Evolutionary conservation across 202 grass and related monocot genomes (phyloP), one percentile per base, ranked within the genome.

Genomic region (Dendrocalamus latiflorus): DNA sequence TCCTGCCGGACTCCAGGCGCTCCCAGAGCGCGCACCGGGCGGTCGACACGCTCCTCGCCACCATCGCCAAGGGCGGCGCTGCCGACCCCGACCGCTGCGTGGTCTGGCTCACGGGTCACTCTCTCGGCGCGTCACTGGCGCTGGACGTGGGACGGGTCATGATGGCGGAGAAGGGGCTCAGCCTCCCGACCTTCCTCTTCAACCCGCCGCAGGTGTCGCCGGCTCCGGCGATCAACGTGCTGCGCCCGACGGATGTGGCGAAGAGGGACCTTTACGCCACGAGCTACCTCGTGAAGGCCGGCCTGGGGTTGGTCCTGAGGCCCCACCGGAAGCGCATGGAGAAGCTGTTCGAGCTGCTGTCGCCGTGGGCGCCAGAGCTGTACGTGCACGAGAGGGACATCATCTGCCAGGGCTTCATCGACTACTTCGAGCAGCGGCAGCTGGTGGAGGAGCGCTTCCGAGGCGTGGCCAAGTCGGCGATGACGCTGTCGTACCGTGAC

Each of bases 381-480:
- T 89, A 45, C 60, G 70, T 89, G 21, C 61, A 89, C 69, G 21
- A 73, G 28, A 53, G 20, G 8, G 87, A 85, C 60, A 0, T 17
- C 47, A 13, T 86, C 68, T 89, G 60, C 69, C 34, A 21, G 50
- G 82, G 83, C 20, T 85, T 79, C 76, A 50, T 89, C 18, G 36
- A 85, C 77, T 85, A 85, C 67, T 85, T 89, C 54, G 75, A 84
- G 75, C 74, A 53, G 33, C 50, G 75, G 67, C 28, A 85, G 66
- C 33, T 14, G 58, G 30, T 74, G 86, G 30, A 41, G 37, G 43
- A 74, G 25, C 22, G 20, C 6, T 28, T 64, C 18, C 24, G 24
- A 0, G 8, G 7, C 1, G 39, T 58, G 4, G 72, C 64, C 50
- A 18, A 7, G 33, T 34, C 21, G 0, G 72, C 45, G 24, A 60